Percentiles rank a stretch among this genome's conserved stretches.
Evolutionary conservation across 192 early-diverging fungal genomes (phyloP).

Genomic region (Backusella macrospora): DNA sequence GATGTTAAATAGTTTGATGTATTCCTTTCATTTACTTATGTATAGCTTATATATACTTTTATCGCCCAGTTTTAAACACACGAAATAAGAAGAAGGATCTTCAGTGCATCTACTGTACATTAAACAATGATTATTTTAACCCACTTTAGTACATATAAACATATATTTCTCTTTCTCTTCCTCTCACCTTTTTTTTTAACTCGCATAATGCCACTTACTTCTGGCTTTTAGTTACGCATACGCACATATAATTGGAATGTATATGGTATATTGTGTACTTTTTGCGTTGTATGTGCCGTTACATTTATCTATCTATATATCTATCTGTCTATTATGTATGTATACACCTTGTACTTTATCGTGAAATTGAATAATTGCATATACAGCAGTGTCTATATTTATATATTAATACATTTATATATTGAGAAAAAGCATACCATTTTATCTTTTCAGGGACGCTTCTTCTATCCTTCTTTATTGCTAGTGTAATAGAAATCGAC

Average conservation of each 20-base stretch:
- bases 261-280: no score
- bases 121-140: background rate
- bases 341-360: no score
- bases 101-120: background rate
- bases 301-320: no score
- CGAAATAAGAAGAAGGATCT: background rate
- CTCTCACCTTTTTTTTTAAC: background rate
- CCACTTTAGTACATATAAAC: background rate
- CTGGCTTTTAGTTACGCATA: background rate
- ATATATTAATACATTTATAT: no score
- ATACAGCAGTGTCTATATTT: no score
- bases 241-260: background rate
- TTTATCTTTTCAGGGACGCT: background rate
- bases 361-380: no score
- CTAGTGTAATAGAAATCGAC: no score
- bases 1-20: background rate
- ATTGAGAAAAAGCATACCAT: no score
- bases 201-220: background rate
- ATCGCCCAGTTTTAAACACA: conserved; percentile 9
- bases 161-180: background rate
- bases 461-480: background rate
- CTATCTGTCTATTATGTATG: no score
- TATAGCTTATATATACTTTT: background rate
- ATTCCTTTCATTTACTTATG: background rate
- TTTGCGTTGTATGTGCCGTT: no score